phyloP scores from a whole-genome alignment of 2,329 filamentous ascomycete species.

The Epichloe coenophiala region DNA sequence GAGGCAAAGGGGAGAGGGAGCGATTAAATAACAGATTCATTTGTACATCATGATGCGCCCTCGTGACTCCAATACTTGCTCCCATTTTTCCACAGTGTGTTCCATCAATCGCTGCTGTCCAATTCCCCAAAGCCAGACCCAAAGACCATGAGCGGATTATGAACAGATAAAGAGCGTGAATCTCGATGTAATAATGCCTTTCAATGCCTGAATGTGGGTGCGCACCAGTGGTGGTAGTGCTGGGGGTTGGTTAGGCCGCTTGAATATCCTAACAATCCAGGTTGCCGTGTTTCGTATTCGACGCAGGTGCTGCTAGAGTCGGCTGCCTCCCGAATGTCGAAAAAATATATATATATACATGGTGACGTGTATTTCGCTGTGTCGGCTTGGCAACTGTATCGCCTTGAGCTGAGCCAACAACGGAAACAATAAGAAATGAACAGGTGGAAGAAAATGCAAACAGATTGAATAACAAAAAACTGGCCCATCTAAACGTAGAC shows the following conservation, averaged over 20 bases:
- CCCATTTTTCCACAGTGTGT: constrained; percentile 10
- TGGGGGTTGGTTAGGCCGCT: background rate
- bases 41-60: constrained; percentile 14
- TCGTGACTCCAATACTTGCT: constrained; percentile 11
- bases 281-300: background rate
- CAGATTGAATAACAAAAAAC: background rate
- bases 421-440: background rate
- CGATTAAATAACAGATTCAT: constrained; percentile 9
- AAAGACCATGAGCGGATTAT: constrained; percentile 1
- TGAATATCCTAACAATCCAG: background rate
- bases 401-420: background rate
- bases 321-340: background rate
- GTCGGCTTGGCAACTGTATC: background rate
- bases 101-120: constrained; percentile 10
- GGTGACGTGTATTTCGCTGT: background rate
- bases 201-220: background rate
- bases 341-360: constrained; percentile 1
- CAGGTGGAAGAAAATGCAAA: background rate
- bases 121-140: constrained; percentile 2
- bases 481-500: background rate
- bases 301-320: background rate
- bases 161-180: background rate
- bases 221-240: background rate
- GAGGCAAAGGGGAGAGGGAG: constrained; percentile 5
- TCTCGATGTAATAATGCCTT: background rate